A percentile compares a stretch with the other conserved stretches of the same genome.
Conservation (phyloP, 1,139 yeast species). For the Saccharomyces hybrid region DNA sequence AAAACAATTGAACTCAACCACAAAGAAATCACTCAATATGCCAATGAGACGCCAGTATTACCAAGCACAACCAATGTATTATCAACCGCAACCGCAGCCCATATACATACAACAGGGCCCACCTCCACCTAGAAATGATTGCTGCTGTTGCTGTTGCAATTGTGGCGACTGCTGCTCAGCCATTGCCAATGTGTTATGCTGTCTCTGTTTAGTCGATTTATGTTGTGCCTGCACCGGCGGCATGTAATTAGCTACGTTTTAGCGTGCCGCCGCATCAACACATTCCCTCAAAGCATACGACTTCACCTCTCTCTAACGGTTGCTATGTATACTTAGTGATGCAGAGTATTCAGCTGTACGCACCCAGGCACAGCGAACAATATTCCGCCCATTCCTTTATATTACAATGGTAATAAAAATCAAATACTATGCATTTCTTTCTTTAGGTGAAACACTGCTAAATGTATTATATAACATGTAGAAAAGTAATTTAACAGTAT, state of each 20-base stretch:
- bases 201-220: conserved; percentile 7
- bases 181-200: conserved; percentile 9
- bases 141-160: conserved; percentile 6
- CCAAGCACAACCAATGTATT: not conserved
- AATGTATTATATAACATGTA: not conserved
- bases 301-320: not conserved
- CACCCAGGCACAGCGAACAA: not conserved
- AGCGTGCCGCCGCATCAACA: not conserved
- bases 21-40: not conserved
- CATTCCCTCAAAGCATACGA: not conserved
- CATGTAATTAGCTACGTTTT: not conserved
- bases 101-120: conserved; percentile 11
- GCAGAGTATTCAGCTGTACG: not conserved
- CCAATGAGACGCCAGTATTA: not conserved
- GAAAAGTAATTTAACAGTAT: not conserved
- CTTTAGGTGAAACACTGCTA: not conserved
- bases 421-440: not conserved
- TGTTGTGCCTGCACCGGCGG: not conserved
- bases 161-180: conserved; percentile 4
- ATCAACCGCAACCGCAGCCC: conserved; percentile 6
- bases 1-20: not conserved
- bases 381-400: not conserved
- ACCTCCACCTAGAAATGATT: conserved; percentile 5
- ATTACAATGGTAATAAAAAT: not conserved
- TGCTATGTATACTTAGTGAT: not conserved